Evolutionary conservation across 768 basidiomycete genomes (phyloP), one percentile per base, ranked within the genome.

Genomic region (Bullera alba): DNA sequence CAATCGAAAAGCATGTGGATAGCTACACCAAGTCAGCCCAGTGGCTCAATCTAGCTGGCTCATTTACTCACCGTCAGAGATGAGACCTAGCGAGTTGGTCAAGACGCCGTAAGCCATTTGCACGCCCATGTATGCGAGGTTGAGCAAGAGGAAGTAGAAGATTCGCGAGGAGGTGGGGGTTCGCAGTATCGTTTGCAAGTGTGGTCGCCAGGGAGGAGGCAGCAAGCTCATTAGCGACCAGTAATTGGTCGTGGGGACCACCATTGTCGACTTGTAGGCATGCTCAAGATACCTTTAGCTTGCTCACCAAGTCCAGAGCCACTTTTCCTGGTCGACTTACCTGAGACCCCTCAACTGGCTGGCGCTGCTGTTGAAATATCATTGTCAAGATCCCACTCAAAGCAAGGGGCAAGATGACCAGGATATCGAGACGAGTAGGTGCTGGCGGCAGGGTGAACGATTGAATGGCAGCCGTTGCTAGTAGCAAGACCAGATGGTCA

Each of bases 1-100:
- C 95, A 97, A 74, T 99, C 95, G 61, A 99, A 99, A 10, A 90
- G 88, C 95, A 97, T 99, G 67, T 99, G 95, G 30, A 99, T 97
- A 19, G 95, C 93, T 97, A 58, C 17, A n/a, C n/a, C 42, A 7
- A 7, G 23, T 53, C n/a, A 58, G 55, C 38, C n/a, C 48, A 43
- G 36, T 27, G 1, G 46, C 15, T 8, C 14, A 26, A 6, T 22
- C 17, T 14, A 15, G 26, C 28, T 16, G 15, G 21, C 15, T 14
- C 30, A 17, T 17, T 21, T 14, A 65, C 80, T 61, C 57, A 93
- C 93, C 92, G 69, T 99, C 95, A 8, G 91, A 95, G 50, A 99
- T 97, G 29, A 99, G 76, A 5, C 95, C 95, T 41, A 99, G 73
- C 60, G 87, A 90, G 63, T 99, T 99, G 36, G 95, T 99, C 86